Evolutionary conservation across 2,329 filamentous ascomycete species (phyloP).

Genomic region (Chaetomium strumarium): DNA sequence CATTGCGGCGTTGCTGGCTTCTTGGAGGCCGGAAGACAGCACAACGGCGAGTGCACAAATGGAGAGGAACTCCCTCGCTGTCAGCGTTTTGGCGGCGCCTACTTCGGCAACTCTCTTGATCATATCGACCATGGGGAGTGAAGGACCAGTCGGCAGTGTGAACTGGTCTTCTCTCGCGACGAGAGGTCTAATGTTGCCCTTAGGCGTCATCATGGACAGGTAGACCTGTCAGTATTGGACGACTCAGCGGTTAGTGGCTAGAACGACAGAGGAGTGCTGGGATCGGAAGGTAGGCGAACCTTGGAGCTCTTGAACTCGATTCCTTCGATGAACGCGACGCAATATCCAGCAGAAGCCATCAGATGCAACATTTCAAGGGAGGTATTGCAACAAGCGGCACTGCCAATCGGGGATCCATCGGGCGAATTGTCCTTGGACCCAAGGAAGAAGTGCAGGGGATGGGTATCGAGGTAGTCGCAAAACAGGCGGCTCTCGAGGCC

Average conservation of each 20-base stretch:
- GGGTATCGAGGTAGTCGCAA: neutral
- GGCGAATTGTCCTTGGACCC: neutral
- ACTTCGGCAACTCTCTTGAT: neutral
- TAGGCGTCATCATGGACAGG: constrained; percentile 1
- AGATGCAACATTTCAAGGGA: neutral
- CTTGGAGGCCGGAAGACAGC: neutral
- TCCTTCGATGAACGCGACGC: neutral
- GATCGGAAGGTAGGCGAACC: neutral
- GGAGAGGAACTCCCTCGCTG: neutral
- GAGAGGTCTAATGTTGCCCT: neutral
- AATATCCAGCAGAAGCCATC: neutral
- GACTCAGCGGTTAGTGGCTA: neutral
- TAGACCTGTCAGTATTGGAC: neutral
- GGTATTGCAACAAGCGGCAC: neutral
- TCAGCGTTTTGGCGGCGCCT: neutral
- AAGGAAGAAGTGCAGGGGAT: neutral
- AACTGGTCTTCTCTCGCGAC: neutral
- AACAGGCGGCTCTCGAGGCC: neutral
- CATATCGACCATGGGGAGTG: neutral
- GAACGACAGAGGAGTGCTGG: neutral
- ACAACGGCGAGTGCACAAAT: neutral
- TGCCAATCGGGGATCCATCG: neutral
- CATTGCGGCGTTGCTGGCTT: neutral
- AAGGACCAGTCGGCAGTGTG: neutral
- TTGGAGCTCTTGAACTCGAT: constrained; percentile 1